phyloP scores from a whole-genome alignment of 2,329 filamentous ascomycete species.

The Neopestalotiopsis clavispora region DNA sequence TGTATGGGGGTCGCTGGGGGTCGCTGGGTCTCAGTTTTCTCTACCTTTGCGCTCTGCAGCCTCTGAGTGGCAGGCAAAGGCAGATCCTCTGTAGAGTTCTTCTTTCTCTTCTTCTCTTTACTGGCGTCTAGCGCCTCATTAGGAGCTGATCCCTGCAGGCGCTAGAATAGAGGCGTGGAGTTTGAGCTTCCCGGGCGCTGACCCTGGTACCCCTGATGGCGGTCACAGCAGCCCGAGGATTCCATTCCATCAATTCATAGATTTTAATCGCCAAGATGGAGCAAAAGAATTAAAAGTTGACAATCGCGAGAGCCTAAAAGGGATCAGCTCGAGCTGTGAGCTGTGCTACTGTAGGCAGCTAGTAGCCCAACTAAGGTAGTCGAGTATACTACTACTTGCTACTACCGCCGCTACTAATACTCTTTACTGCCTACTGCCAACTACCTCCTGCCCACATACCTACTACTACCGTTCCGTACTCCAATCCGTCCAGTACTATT shows the following conservation, averaged over 20 bases:
- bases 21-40: not conserved
- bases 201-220: not conserved
- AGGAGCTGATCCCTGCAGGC: not conserved
- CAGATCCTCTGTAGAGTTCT: too few species aligned
- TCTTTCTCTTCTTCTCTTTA: not conserved
- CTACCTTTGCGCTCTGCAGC: too few species aligned
- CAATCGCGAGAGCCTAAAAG: not conserved
- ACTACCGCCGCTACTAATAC: too few species aligned
- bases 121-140: not conserved
- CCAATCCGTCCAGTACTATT: not conserved
- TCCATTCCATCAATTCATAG: not conserved
- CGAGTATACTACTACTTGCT: not conserved
- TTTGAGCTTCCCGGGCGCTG: conserved; percentile 4
- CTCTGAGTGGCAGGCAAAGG: not conserved
- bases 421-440: too few species aligned
- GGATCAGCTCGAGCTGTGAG: not conserved
- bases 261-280: not conserved
- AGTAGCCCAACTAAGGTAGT: not conserved
- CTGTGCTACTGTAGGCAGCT: not conserved
- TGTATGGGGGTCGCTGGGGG: not conserved
- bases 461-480: not conserved
- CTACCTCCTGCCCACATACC: too few species aligned
- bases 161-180: conserved; percentile 6
- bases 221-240: conserved; percentile 5
- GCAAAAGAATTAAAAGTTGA: not conserved